Conservation (phyloP, 176 grass and related monocot genomes). For the Eleusine coracana region DNA sequence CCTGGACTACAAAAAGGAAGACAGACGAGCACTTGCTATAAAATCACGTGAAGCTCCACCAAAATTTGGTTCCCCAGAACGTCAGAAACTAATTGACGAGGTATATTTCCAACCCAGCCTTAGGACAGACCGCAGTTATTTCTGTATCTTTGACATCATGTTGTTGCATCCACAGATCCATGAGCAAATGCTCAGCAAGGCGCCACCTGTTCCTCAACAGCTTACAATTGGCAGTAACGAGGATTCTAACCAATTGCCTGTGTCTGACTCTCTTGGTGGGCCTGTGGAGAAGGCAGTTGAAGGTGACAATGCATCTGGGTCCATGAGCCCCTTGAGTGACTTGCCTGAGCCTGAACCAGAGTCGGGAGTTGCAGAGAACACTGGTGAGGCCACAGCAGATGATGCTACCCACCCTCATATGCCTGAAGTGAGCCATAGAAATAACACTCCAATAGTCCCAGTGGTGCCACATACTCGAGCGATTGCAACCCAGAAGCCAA, state of each 20-base stretch:
- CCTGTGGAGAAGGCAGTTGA: slow-evolving; percentile 28
- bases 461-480: slow-evolving; percentile 22
- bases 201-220: slow-evolving; percentile 63
- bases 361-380: slow-evolving; percentile 42
- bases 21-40: slow-evolving; percentile 67
- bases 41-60: slow-evolving; percentile 81
- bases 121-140: background rate
- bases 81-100: slow-evolving; percentile 94
- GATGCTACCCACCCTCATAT: slow-evolving; percentile 38
- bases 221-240: slow-evolving; percentile 33
- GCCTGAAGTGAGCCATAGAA: slow-evolving; percentile 39
- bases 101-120: slow-evolving; percentile 31
- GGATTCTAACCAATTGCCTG: slow-evolving; percentile 33
- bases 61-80: slow-evolving; percentile 79
- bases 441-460: slow-evolving; percentile 40
- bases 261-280: slow-evolving; percentile 25
- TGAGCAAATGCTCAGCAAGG: slow-evolving; percentile 81
- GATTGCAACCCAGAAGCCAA: slow-evolving; percentile 59
- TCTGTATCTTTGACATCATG: slow-evolving; percentile 43
- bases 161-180: slow-evolving; percentile 70
- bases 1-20: slow-evolving; percentile 93
- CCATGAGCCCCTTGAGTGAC: slow-evolving; percentile 2
- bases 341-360: slow-evolving; percentile 52
- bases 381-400: slow-evolving; percentile 36
- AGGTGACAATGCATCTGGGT: slow-evolving; percentile 37